A percentile compares a stretch with the other conserved stretches of the same genome.
phyloP scores from a whole-genome alignment of 2,329 filamentous ascomycete species.

The Sclerotinia trifoliorum region DNA sequence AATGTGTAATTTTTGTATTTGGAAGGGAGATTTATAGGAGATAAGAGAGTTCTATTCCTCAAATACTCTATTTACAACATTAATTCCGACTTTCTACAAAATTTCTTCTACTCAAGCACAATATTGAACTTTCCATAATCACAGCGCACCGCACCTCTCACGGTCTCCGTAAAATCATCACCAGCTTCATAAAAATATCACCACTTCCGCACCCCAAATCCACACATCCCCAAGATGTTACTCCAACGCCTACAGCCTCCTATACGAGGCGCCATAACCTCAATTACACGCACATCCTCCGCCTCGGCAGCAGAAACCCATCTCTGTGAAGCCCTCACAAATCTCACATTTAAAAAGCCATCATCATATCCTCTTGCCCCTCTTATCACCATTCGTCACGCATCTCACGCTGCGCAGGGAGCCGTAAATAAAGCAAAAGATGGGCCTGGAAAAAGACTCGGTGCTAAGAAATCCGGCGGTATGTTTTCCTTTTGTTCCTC shows the following conservation, averaged over 20 bases:
- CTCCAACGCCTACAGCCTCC: constrained; percentile 48
- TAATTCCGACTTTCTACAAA: not conserved
- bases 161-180: constrained; percentile 18
- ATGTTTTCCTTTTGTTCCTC: constrained; percentile 38
- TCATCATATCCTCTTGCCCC: constrained; percentile 22
- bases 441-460: constrained; percentile 79
- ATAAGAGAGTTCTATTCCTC: too few species aligned
- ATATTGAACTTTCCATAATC: not conserved
- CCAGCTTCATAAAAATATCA: constrained; percentile 18
- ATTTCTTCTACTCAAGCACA: not conserved
- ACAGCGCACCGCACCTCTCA: not conserved
- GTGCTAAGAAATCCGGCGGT: constrained; percentile 91
- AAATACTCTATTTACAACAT: not conserved
- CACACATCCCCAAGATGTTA: constrained; percentile 40
- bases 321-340: constrained; percentile 38
- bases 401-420: constrained; percentile 57
- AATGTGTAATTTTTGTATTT: not conserved
- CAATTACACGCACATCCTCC: constrained; percentile 31
- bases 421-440: constrained; percentile 70
- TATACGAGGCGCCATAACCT: constrained; percentile 43
- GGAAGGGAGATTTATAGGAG: not conserved
- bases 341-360: constrained; percentile 30
- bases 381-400: constrained; percentile 37
- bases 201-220: not conserved
- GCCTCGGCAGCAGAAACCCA: constrained; percentile 24